phyloP scores from a whole-genome alignment of 495 filamentous ascomycete genomes.

The Daldinia caldariorum region DNA sequence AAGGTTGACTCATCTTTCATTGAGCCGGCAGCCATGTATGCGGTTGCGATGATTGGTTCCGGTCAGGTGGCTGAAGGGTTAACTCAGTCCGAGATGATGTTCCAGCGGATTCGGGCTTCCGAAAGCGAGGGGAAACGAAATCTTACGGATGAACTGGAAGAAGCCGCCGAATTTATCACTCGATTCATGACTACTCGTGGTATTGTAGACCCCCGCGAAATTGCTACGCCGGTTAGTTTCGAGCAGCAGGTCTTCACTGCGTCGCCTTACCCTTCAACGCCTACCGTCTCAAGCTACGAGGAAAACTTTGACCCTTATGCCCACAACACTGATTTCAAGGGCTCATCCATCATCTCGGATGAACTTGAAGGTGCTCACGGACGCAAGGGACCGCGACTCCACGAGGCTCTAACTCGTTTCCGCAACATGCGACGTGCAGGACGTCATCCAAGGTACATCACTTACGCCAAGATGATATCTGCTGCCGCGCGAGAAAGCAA shows the following conservation, averaged over 20 bases:
- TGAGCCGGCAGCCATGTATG: constrained; percentile 87
- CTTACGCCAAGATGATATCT: constrained; percentile 92
- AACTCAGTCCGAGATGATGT: constrained; percentile 80
- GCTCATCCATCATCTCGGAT: constrained; percentile 87
- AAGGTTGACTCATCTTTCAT: constrained; percentile 73
- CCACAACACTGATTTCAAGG: constrained; percentile 88
- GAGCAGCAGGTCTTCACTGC: constrained; percentile 46
- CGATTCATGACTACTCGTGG: constrained; percentile 72
- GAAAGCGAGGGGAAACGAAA: constrained; percentile 59
- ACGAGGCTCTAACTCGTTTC: constrained; percentile 83
- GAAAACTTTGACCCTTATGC: constrained; percentile 92
- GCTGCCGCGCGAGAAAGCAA: constrained; percentile 85
- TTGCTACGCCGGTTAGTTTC: constrained; percentile 47
- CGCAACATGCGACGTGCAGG: constrained; percentile 92
- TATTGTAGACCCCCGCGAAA: constrained; percentile 57
- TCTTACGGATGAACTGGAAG: constrained; percentile 82
- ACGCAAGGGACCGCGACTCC: constrained; percentile 74
- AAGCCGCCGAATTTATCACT: constrained; percentile 82
- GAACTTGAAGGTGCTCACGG: constrained; percentile 78
- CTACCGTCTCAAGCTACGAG: constrained; percentile 62
- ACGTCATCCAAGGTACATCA: constrained; percentile 92
- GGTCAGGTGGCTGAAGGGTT: constrained; percentile 81
- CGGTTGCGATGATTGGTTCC: constrained; percentile 80
- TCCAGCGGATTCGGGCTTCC: constrained; percentile 74
- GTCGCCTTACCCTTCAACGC: constrained; percentile 52